A percentile compares a stretch with the other conserved stretches of the same genome.
phyloP scores from a whole-genome alignment of 345 rosid genomes.

The Aquilaria yunnanensis region DNA sequence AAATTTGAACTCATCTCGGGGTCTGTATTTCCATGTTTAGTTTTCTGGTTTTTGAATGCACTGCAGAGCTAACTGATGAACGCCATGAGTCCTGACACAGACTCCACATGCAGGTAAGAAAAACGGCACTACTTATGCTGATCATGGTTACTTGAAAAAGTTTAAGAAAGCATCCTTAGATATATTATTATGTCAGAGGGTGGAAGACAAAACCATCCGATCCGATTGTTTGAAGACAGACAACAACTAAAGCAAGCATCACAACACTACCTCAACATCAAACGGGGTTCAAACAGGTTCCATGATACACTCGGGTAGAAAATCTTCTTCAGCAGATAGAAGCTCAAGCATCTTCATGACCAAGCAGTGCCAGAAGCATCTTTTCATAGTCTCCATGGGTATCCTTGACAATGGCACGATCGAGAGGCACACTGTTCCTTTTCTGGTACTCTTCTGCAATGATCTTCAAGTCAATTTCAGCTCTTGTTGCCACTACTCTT shows the following conservation, averaged over 20 bases:
- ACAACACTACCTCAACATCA: neutral
- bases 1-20: neutral
- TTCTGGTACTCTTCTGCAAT: conserved; percentile 60
- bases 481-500: conserved; percentile 68
- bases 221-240: neutral
- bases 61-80: too few relatives aligned
- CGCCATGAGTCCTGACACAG: too few relatives aligned
- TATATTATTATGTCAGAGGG: too few relatives aligned
- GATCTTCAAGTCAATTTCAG: conserved; percentile 60
- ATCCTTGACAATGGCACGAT: conserved; percentile 50
- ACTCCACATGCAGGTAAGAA: too few relatives aligned
- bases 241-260: neutral
- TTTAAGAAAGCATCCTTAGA: too few relatives aligned
- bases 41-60: too few relatives aligned
- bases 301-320: neutral
- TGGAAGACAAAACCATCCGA: too few relatives aligned
- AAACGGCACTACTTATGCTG: too few relatives aligned
- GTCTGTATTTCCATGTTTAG: too few relatives aligned
- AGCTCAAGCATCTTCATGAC: conserved; percentile 45
- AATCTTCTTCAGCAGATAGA: neutral
- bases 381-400: conserved; percentile 66
- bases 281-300: neutral
- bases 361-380: conserved; percentile 56
- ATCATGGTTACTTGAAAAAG: too few relatives aligned
- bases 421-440: conserved; percentile 54